Conservation (phyloP, 2,329 filamentous ascomycete species). For the Phialophora verrucosa region DNA sequence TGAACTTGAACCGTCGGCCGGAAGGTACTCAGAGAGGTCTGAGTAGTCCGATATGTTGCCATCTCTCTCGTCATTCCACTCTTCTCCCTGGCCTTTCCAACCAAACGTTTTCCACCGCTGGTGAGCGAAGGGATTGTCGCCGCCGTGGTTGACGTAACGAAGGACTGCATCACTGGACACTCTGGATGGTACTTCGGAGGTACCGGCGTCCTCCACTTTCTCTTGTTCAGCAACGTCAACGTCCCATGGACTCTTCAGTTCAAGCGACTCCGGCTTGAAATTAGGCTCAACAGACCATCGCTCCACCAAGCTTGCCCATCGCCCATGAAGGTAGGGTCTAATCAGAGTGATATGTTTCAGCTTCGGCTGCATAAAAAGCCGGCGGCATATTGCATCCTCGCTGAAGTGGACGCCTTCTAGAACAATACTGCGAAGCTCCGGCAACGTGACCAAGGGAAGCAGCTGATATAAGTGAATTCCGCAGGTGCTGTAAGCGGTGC, state of each 20-base stretch:
- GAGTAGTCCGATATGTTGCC: constrained; percentile 14
- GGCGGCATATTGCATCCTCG: constrained; percentile 4
- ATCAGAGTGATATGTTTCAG: constrained; percentile 19
- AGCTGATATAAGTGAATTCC: constrained; percentile 5
- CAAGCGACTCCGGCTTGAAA: constrained; percentile 19
- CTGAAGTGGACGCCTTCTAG: constrained; percentile 16
- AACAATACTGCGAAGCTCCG: constrained; percentile 12
- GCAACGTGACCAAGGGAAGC: constrained; percentile 4
- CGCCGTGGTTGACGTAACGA: constrained; percentile 25
- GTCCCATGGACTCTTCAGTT: constrained; percentile 17
- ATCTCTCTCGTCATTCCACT: neutral
- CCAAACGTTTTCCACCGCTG: constrained; percentile 17
- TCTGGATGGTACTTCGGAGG: constrained; percentile 12
- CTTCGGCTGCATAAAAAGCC: constrained; percentile 25
- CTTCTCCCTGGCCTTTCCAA: neutral
- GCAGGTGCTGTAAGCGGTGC: neutral
- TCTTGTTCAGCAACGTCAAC: neutral
- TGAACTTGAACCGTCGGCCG: constrained; percentile 13
- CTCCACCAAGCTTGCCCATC: constrained; percentile 16
- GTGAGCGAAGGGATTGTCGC: constrained; percentile 14
- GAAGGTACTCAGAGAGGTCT: constrained; percentile 23
- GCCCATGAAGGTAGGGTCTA: constrained; percentile 6
- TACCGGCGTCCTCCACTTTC: neutral
- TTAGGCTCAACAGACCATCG: constrained; percentile 3
- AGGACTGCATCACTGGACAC: constrained; percentile 15